Percentiles rank a stretch among this genome's conserved stretches.
These are phyloP conservation scores for Dryas octopetala DNA, from an alignment of 306 rosid species.

Conservation along the genomic window DNA sequence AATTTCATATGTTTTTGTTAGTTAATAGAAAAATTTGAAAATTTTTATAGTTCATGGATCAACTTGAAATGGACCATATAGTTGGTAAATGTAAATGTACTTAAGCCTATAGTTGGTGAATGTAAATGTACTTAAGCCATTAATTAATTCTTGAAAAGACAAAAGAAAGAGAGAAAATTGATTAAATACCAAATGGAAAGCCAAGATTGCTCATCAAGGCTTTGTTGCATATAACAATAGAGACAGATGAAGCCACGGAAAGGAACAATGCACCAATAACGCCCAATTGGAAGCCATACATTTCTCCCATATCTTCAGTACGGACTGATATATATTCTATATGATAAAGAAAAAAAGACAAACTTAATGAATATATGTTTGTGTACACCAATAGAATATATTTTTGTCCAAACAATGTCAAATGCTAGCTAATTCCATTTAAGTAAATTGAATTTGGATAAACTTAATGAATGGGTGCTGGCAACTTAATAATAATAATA, in stretches of 20 bases:
- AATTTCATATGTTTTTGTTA: no score
- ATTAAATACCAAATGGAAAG: constrained; percentile 76
- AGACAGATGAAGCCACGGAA: constrained; percentile 95
- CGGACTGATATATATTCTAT: neutral
- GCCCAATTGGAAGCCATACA: constrained; percentile 74
- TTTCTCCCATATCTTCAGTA: constrained; percentile 77
- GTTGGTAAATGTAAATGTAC: no score
- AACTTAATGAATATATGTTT: no score
- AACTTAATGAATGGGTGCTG: neutral
- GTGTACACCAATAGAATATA: neutral
- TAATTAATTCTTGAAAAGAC: neutral
- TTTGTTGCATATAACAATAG: constrained; percentile 98
- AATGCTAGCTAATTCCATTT: neutral
- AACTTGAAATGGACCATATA: no score
- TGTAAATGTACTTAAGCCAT: no score
- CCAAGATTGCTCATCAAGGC: constrained; percentile 99
- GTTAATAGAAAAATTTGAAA: no score
- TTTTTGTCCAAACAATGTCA: neutral
- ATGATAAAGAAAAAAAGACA: neutral
- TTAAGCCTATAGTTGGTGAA: no score
- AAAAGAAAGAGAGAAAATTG: neutral
- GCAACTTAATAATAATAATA: neutral
- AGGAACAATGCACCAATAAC: constrained; percentile 91
- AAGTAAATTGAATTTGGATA: neutral
- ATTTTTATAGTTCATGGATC: no score